phyloP scores from a whole-genome alignment of 352 stramenopile genomes.

The Pythium phragmiticola region DNA sequence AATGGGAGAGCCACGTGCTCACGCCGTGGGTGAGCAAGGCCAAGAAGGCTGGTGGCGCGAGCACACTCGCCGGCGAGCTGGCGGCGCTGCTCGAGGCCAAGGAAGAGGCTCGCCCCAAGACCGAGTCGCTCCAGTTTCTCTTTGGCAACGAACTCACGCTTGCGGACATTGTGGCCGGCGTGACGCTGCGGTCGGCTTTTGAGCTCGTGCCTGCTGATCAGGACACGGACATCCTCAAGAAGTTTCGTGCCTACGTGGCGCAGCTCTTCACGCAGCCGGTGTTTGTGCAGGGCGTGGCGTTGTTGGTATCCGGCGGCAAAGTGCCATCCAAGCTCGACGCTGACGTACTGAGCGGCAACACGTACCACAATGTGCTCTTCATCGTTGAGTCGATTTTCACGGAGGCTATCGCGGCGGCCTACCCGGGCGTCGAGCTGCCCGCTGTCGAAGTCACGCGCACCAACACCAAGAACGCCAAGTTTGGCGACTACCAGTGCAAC shows the following conservation, averaged over 20 bases:
- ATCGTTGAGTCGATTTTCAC: conserved; percentile 79
- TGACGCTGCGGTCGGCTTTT: conserved; percentile 63
- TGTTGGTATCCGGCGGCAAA: conserved; percentile 47
- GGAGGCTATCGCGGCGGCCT: conserved; percentile 68
- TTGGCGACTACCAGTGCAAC: conserved; percentile 99
- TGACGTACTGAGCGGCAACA: conserved; percentile 49
- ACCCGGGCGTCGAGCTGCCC: conserved; percentile 51
- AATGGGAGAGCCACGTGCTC: conserved; percentile 76
- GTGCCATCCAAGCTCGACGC: conserved; percentile 51
- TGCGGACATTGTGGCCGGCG: conserved; percentile 69
- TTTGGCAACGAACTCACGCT: conserved; percentile 65
- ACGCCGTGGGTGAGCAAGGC: conserved; percentile 52
- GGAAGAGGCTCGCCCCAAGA: conserved; percentile 51
- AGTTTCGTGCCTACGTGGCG: conserved; percentile 66
- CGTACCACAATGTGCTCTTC: conserved; percentile 72
- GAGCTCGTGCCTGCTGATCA: conserved; percentile 50
- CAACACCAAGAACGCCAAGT: conserved; percentile 79
- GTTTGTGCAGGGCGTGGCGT: conserved; percentile 47
- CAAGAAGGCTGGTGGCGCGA: conserved; percentile 43
- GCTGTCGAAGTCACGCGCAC: conserved; percentile 71
- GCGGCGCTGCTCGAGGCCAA: conserved; percentile 55
- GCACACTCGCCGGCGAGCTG: conserved; percentile 34
- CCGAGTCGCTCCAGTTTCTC: conserved; percentile 51
- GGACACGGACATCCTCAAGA: conserved; percentile 45
- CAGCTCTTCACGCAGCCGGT: conserved; percentile 53